Evolutionary conservation across 192 early-diverging fungal species (phyloP).

Genomic region (Backusella morwellensis): DNA sequence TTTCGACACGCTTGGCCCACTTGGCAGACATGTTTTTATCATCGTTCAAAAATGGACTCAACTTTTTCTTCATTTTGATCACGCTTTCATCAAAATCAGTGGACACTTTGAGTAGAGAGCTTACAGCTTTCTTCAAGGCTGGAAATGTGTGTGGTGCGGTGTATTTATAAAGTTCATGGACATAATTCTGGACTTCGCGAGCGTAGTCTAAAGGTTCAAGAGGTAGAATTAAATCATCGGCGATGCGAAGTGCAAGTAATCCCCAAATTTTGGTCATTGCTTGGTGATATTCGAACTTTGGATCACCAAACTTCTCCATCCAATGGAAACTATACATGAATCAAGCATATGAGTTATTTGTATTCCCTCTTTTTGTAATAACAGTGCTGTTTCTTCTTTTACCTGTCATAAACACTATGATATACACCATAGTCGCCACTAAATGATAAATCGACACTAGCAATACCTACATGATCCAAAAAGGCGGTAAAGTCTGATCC

Average conservation of each 20-base stretch:
- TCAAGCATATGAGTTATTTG: background rate
- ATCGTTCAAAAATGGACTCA: background rate
- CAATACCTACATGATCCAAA: constrained; percentile 59
- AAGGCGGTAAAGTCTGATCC: constrained; percentile 62
- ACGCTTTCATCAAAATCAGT: constrained; percentile 17
- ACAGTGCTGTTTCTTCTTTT: background rate
- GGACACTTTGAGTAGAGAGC: background rate
- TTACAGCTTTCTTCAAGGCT: constrained; percentile 11
- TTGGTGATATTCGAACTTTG: constrained; percentile 53
- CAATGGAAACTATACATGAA: constrained; percentile 45
- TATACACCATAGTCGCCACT: constrained; percentile 49
- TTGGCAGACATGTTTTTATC: constrained; percentile 14
- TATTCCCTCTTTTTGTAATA: background rate
- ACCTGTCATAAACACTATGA: constrained; percentile 64
- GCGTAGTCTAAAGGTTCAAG: constrained; percentile 48
- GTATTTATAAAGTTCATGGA: constrained; percentile 32
- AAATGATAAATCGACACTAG: constrained; percentile 55
- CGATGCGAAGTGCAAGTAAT: constrained; percentile 42
- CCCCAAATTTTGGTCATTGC: constrained; percentile 48
- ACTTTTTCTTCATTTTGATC: background rate
- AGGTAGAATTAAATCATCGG: constrained; percentile 44
- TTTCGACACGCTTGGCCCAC: constrained; percentile 18
- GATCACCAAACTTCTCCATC: constrained; percentile 57
- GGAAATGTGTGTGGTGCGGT: constrained; percentile 13
- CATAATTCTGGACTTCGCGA: constrained; percentile 39